Evolutionary conservation across 148 eudicot species (phyloP).

Genomic region (Cornus kousa): DNA sequence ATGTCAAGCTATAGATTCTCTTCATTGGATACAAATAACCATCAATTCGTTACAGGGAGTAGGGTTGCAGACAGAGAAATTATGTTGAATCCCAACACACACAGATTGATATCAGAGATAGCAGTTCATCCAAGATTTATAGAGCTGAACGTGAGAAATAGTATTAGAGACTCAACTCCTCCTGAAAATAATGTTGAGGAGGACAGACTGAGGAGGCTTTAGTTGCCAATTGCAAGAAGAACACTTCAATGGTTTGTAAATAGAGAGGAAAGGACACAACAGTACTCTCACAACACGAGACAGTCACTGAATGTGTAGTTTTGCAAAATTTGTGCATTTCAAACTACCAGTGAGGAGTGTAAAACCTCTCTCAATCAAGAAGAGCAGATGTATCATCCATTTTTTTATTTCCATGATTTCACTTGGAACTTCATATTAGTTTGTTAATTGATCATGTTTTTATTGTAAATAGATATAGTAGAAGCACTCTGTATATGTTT

Average conservation of each 20-base stretch:
- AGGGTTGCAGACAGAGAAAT: conserved; percentile 9
- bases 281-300: conserved; percentile 14
- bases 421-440: no score
- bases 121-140: conserved; percentile 49
- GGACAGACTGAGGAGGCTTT: conserved; percentile 45
- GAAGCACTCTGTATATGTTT: not conserved
- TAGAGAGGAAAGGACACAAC: conserved; percentile 35
- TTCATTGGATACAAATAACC: conserved; percentile 8
- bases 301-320: conserved; percentile 28
- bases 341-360: not conserved
- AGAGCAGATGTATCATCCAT: not conserved
- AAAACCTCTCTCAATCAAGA: not conserved
- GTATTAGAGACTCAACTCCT: conserved; percentile 6
- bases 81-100: conserved; percentile 24
- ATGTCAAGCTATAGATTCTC: conserved; percentile 51
- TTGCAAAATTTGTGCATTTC: not conserved
- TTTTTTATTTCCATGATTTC: not conserved
- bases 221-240: conserved; percentile 78
- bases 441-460: not conserved
- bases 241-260: conserved; percentile 80
- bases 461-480: not conserved
- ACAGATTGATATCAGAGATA: conserved; percentile 79
- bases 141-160: conserved; percentile 18
- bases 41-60: not conserved
- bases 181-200: conserved; percentile 24